Percentiles rank a stretch among this genome's conserved stretches.
Conservation (phyloP, 2,329 filamentous ascomycete genomes). For the Raffaelea deltoideospora region DNA sequence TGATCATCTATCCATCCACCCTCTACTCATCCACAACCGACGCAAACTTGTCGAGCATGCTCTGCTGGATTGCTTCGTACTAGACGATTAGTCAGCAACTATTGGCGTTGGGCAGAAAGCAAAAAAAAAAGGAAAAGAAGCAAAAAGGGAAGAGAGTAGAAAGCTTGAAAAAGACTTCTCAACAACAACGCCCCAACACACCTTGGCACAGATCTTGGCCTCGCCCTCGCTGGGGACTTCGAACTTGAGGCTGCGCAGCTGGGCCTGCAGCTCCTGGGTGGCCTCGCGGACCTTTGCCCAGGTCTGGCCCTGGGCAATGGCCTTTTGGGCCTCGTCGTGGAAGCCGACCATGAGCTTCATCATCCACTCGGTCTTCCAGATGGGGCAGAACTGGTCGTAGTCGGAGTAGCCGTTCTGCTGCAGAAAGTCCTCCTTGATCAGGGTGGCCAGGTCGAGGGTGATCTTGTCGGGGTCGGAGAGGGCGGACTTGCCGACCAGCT, state of each 20-base stretch:
- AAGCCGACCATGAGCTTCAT: slow-evolving; percentile 99
- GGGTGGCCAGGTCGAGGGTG: slow-evolving; percentile 75
- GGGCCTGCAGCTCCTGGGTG: slow-evolving; percentile 70
- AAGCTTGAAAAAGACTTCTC: too few species aligned
- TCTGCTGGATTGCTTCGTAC: slow-evolving; percentile 85
- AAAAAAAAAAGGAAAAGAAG: background rate
- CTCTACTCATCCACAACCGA: slow-evolving; percentile 77
- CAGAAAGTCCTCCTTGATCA: slow-evolving; percentile 97
- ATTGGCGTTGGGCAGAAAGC: slow-evolving; percentile 20
- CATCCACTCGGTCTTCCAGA: slow-evolving; percentile 99
- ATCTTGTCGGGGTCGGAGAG: slow-evolving; percentile 97
- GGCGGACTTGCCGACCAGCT: slow-evolving; percentile 94
- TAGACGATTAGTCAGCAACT: slow-evolving; percentile 21
- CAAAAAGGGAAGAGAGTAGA: background rate
- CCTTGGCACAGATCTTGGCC: slow-evolving; percentile 71
- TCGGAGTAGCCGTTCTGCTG: slow-evolving; percentile 99
- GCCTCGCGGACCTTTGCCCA: slow-evolving; percentile 90
- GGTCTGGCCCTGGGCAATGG: slow-evolving; percentile 73
- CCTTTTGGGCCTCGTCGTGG: slow-evolving; percentile 96
- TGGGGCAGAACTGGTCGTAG: slow-evolving; percentile 96
- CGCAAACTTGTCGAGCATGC: slow-evolving; percentile 95
- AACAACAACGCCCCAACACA: too few species aligned
- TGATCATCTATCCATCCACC: too few species aligned
- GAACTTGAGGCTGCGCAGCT: slow-evolving; percentile 90
- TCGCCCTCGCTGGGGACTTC: slow-evolving; percentile 79